Evolutionary conservation across 2,329 filamentous ascomycete genomes (phyloP).

Genomic region (Beauveria sp.): DNA sequence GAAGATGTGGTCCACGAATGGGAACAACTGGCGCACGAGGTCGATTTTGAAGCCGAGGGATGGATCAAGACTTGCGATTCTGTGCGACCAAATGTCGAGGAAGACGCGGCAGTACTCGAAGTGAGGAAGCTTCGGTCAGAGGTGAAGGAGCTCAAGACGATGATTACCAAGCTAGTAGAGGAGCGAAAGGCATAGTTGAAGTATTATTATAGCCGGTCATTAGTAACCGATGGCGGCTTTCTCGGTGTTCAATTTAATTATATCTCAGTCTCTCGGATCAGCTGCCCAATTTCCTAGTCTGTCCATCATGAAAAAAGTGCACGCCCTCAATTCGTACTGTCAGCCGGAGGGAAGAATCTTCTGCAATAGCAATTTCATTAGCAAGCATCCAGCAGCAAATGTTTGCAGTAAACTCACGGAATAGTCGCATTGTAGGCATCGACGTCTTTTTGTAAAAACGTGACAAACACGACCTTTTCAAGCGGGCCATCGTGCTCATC

Average conservation of each 20-base stretch:
- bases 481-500: constrained; percentile 41
- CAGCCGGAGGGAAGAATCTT: constrained; percentile 2
- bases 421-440: constrained; percentile 60
- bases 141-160: constrained; percentile 46
- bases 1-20: constrained; percentile 87
- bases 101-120: constrained; percentile 69
- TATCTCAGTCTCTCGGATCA: not conserved
- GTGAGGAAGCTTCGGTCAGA: constrained; percentile 51
- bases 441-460: constrained; percentile 72
- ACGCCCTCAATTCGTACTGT: not conserved
- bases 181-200: not conserved
- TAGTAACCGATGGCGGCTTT: not conserved
- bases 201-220: too few species aligned
- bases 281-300: not conserved
- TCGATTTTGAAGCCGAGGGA: constrained; percentile 76
- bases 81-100: constrained; percentile 75
- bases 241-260: not conserved
- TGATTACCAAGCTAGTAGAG: constrained; percentile 30
- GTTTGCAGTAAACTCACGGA: constrained; percentile 47
- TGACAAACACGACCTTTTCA: constrained; percentile 75
- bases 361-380: not conserved
- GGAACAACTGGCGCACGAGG: constrained; percentile 68
- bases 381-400: not conserved
- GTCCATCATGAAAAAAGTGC: not conserved
- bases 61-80: constrained; percentile 74